Evolutionary conservation across 768 basidiomycete genomes (phyloP).

Genomic region (Xerocomus spinulosus): DNA sequence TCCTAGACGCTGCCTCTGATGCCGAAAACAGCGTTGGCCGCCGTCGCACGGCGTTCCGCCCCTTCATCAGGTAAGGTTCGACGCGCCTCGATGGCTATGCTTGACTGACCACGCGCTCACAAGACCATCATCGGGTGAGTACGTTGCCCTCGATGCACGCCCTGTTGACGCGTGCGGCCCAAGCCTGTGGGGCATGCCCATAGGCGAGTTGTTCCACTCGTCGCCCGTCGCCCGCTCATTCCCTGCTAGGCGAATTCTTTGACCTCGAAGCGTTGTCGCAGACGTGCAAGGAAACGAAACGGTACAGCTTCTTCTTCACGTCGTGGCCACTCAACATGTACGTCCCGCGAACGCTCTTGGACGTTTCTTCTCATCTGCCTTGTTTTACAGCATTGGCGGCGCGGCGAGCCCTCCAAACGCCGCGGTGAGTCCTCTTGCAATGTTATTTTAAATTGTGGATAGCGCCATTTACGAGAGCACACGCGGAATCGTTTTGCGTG

Average conservation of each 20-base stretch:
- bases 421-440: conserved; percentile 43
- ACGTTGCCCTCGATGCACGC: background rate
- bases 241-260: conserved; percentile 56
- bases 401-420: conserved; percentile 70
- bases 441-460: background rate
- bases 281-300: conserved; percentile 49
- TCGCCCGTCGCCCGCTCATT: background rate
- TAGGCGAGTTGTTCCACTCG: conserved; percentile 28
- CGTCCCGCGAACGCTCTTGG: conserved; percentile 16
- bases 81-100: background rate
- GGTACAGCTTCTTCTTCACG: conserved; percentile 73
- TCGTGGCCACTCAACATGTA: conserved; percentile 74
- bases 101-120: background rate
- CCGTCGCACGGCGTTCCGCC: conserved; percentile 37
- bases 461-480: background rate
- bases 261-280: conserved; percentile 61
- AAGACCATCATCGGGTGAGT: conserved; percentile 60
- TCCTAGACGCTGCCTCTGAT: too few species aligned
- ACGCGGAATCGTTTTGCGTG: background rate
- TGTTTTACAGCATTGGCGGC: conserved; percentile 47
- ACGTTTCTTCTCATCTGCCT: background rate
- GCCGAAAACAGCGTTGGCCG: conserved; percentile 53
- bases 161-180: too few species aligned
- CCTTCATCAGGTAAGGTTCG: conserved; percentile 51
- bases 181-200: conserved; percentile 71